phyloP scores from a whole-genome alignment of 2,329 filamentous ascomycete genomes.

The Neonectria neomacrospora region DNA sequence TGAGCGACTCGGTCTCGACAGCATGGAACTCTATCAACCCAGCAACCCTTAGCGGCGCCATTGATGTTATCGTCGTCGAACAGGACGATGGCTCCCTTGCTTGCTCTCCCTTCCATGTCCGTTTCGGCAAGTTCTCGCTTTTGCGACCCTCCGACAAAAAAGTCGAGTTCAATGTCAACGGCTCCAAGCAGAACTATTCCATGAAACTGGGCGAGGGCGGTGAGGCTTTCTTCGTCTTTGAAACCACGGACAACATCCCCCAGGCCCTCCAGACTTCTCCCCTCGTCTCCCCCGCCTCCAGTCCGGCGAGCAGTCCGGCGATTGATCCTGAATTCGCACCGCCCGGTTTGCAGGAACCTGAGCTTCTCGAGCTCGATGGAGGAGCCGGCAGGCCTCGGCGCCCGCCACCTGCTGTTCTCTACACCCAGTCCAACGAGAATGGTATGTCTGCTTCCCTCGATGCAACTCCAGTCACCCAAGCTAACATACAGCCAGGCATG shows the following conservation, averaged over 20 bases:
- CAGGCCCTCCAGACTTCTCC: slow-evolving; percentile 94
- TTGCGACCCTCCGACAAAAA: slow-evolving; percentile 97
- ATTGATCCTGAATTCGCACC: slow-evolving; percentile 54
- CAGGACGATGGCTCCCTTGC: slow-evolving; percentile 89
- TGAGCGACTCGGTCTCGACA: slow-evolving; percentile 95
- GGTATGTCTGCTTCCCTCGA: slow-evolving; percentile 41
- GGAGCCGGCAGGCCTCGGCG: slow-evolving; percentile 51
- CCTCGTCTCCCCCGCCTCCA: slow-evolving; percentile 87
- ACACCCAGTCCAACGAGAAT: slow-evolving; percentile 43
- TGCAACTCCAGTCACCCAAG: not conserved
- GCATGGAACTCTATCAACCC: slow-evolving; percentile 99
- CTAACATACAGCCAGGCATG: slow-evolving; percentile 48
- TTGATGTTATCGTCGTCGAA: slow-evolving; percentile 98
- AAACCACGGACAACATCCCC: slow-evolving; percentile 92
- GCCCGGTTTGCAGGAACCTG: slow-evolving; percentile 70
- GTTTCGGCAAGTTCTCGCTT: slow-evolving; percentile 98
- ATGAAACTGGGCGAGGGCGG: slow-evolving; percentile 99
- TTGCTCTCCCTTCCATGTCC: slow-evolving; percentile 97
- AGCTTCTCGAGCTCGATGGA: slow-evolving; percentile 73
- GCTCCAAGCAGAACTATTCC: slow-evolving; percentile 87
- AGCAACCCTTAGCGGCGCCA: slow-evolving; percentile 94
- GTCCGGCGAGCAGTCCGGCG: slow-evolving; percentile 87
- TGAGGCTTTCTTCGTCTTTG: slow-evolving; percentile 98
- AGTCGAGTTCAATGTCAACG: slow-evolving; percentile 97
- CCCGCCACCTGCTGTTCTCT: slow-evolving; percentile 58